Evolutionary conservation across 441 rosid species (phyloP).

Genomic region (Gossypium davidsonii): DNA sequence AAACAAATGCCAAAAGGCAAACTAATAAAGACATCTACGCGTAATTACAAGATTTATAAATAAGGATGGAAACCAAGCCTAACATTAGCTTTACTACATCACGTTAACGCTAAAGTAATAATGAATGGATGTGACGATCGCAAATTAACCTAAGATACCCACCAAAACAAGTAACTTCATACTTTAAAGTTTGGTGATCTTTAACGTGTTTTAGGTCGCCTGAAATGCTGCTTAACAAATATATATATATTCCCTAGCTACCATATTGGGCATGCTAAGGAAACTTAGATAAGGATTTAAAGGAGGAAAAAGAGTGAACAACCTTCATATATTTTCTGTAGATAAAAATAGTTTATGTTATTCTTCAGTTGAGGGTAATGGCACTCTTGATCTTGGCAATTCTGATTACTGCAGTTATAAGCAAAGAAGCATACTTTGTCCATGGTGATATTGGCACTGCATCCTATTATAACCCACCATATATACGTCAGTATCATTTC

Average conservation of each 20-base stretch:
- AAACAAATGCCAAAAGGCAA: too few species aligned
- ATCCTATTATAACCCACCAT: conserved; percentile 24
- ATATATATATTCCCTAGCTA: neutral
- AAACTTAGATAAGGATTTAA: neutral
- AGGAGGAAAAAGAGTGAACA: neutral
- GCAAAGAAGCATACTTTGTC: conserved; percentile 2
- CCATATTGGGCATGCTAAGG: neutral
- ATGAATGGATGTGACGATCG: neutral
- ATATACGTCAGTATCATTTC: conserved; percentile 13
- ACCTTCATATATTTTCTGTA: neutral
- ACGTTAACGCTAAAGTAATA: neutral
- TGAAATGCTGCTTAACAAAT: neutral
- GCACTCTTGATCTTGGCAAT: neutral
- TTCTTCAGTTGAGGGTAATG: neutral
- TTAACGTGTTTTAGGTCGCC: neutral
- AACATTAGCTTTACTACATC: neutral
- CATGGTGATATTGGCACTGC: conserved; percentile 30
- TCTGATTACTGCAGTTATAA: neutral
- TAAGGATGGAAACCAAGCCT: neutral
- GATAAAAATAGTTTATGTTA: neutral
- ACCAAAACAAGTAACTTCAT: neutral
- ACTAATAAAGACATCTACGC: neutral
- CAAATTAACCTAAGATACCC: neutral
- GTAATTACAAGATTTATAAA: neutral
- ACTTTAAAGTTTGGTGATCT: conserved; percentile 5